phyloP scores from a whole-genome alignment of 2,329 filamentous ascomycete species.

The Aspergillaceae sp. region DNA sequence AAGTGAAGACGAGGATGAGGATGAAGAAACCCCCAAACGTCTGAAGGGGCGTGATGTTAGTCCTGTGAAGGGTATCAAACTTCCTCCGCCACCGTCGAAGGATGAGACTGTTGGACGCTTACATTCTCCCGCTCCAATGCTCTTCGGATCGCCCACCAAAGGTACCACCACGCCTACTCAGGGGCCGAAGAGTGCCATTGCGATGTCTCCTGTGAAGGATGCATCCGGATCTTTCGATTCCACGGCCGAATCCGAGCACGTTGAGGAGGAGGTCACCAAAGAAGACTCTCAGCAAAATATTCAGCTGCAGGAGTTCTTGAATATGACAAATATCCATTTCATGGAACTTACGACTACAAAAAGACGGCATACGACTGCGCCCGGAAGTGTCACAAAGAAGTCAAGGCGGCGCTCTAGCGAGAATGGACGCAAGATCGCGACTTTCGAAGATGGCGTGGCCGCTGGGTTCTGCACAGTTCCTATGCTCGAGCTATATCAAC shows the following conservation, averaged over 20 bases:
- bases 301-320: constrained; percentile 83
- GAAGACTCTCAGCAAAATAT: constrained; percentile 48
- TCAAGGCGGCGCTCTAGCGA: constrained; percentile 18
- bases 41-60: constrained; percentile 64
- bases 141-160: constrained; percentile 23
- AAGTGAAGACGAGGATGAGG: constrained; percentile 51
- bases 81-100: constrained; percentile 61
- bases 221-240: constrained; percentile 14
- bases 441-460: constrained; percentile 69
- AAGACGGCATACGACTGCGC: constrained; percentile 70
- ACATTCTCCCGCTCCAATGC: constrained; percentile 39
- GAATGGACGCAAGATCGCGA: constrained; percentile 18
- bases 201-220: constrained; percentile 26
- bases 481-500: constrained; percentile 89
- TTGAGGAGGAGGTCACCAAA: constrained; percentile 37
- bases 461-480: constrained; percentile 86
- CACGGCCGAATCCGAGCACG: constrained; percentile 34
- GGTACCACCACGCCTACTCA: constrained; percentile 46
- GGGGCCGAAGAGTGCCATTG: constrained; percentile 27
- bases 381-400: constrained; percentile 36
- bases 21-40: constrained; percentile 52
- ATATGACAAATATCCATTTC: constrained; percentile 93
- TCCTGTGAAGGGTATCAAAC: constrained; percentile 64
- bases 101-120: constrained; percentile 57
- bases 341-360: constrained; percentile 99